Conservation (phyloP, 2,329 filamentous ascomycete species). For the Teratosphaeria pseudoeucalypti region DNA sequence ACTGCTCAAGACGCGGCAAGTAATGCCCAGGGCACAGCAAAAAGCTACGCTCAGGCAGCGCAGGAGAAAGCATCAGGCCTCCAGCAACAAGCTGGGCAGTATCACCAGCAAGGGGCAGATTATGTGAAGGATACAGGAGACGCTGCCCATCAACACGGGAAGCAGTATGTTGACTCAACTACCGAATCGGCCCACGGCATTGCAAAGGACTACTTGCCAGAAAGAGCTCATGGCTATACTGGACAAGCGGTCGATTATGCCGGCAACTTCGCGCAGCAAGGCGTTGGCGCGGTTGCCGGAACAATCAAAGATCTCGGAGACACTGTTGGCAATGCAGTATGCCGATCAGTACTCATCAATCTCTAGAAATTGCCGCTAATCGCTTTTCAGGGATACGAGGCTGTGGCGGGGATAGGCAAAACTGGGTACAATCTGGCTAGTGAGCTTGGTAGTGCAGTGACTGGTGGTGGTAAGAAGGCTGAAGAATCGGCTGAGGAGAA, state of each 20-base stretch:
- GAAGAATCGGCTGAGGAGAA: neutral
- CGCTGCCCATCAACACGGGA: constrained; percentile 2
- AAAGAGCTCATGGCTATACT: constrained; percentile 7
- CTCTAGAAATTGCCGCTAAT: neutral
- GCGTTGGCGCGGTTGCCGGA: constrained; percentile 6
- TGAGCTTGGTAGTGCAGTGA: constrained; percentile 3
- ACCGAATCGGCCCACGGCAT: constrained; percentile 1
- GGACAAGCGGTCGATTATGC: constrained; percentile 7
- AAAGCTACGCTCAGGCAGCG: constrained; percentile 2
- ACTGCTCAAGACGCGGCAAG: neutral
- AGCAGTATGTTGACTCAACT: constrained; percentile 4
- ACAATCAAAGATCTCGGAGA: constrained; percentile 8
- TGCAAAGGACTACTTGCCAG: constrained; percentile 4
- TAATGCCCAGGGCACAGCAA: neutral
- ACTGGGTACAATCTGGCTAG: constrained; percentile 4
- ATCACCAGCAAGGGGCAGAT: constrained; percentile 7
- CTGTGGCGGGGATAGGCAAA: constrained; percentile 4
- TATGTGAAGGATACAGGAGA: constrained; percentile 5
- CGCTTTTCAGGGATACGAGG: neutral
- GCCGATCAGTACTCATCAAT: neutral
- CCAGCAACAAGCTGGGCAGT: constrained; percentile 6
- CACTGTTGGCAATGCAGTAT: constrained; percentile 8
- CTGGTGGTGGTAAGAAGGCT: constrained; percentile 2
- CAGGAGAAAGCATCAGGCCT: constrained; percentile 2
- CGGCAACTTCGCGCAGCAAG: constrained; percentile 3